A percentile compares a stretch with the other conserved stretches of the same genome.
Conservation (phyloP, 139 green algal species). For the Desmodesmus armatus region DNA sequence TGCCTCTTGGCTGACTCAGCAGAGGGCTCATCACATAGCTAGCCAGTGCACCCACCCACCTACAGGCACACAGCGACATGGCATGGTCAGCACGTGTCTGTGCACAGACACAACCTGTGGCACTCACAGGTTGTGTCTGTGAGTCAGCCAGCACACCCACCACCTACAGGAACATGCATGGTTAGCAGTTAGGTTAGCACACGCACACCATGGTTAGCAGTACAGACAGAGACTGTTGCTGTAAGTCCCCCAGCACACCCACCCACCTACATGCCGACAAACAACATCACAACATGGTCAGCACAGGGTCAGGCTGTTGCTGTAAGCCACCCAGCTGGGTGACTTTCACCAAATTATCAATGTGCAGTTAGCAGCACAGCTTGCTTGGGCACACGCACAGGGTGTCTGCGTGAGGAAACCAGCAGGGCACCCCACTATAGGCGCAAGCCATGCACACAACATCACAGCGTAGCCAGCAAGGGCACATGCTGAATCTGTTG, state of each 20-base stretch:
- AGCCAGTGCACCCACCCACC: constrained; percentile 1
- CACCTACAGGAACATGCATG: background rate
- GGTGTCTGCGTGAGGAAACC: background rate
- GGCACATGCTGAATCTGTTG: too few species aligned
- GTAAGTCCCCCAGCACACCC: background rate
- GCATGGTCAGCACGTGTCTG: too few species aligned
- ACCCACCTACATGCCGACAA: background rate
- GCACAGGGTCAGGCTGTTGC: background rate
- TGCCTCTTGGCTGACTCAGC: background rate
- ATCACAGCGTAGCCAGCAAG: background rate
- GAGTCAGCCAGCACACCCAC: background rate
- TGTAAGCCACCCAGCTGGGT: background rate
- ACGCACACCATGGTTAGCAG: too few species aligned
- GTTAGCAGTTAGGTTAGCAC: too few species aligned
- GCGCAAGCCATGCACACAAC: background rate
- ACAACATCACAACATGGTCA: background rate
- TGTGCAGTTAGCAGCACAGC: background rate
- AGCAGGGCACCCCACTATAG: background rate
- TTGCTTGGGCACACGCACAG: background rate
- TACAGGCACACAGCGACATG: too few species aligned
- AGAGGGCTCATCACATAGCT: constrained; percentile 38
- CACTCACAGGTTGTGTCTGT: background rate
- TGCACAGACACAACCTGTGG: background rate
- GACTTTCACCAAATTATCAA: background rate
- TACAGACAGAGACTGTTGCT: too few species aligned